A percentile compares a stretch with the other conserved stretches of the same genome.
phyloP scores from a whole-genome alignment of 805 yeast species.

The Nakazawaea sp. region DNA sequence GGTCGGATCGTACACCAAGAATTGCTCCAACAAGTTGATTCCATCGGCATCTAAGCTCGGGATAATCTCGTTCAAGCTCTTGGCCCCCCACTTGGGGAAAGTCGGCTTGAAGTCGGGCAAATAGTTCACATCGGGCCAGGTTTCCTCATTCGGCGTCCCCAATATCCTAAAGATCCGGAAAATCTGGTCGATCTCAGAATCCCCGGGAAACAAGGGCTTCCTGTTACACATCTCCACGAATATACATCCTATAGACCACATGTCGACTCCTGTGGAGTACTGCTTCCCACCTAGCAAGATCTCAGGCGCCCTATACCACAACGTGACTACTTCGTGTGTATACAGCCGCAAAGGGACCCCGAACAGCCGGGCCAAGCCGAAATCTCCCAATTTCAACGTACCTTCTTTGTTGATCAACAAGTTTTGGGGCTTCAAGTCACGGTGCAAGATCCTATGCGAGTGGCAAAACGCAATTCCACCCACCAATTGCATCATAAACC shows the following conservation, averaged over 20 bases:
- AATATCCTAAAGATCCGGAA: conserved; percentile 85
- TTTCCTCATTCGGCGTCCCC: conserved; percentile 90
- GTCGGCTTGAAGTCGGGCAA: conserved; percentile 92
- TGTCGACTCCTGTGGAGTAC: conserved; percentile 95
- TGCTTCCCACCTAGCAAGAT: conserved; percentile 93
- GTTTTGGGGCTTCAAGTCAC: conserved; percentile 96
- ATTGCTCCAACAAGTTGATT: conserved; percentile 68
- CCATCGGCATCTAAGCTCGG: conserved; percentile 82
- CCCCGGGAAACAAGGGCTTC: conserved; percentile 94
- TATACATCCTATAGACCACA: conserved; percentile 98
- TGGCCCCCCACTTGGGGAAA: conserved; percentile 85
- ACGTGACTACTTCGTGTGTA: conserved; percentile 95
- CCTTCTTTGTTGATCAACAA: conserved; percentile 93
- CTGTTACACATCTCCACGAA: conserved; percentile 97
- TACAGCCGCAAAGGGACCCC: conserved; percentile 96
- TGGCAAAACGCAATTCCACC: conserved; percentile 93
- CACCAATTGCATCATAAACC: conserved; percentile 86
- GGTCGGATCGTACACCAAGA: conserved; percentile 90
- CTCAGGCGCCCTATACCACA: conserved; percentile 98
- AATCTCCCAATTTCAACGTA: conserved; percentile 83
- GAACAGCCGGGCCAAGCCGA: conserved; percentile 94
- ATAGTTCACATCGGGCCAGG: conserved; percentile 91
- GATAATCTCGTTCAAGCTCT: conserved; percentile 61
- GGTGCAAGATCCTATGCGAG: conserved; percentile 86
- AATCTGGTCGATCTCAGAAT: conserved; percentile 95